Evolutionary conservation across 2,329 filamentous ascomycete genomes (phyloP).

Genomic region (Dothideomycetes sp.): DNA sequence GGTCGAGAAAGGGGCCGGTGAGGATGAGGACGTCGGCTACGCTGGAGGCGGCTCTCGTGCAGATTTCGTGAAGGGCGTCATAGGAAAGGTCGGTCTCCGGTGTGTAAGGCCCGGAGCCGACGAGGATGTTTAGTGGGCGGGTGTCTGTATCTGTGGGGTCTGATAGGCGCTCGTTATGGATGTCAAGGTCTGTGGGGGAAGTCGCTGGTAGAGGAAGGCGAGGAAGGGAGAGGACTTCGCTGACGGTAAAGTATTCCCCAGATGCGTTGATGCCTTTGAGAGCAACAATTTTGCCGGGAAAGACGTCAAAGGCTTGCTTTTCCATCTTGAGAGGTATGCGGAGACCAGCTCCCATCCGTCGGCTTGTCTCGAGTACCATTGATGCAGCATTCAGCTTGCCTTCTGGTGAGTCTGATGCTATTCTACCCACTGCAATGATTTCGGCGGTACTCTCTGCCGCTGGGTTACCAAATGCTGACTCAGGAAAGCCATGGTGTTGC

Average conservation of each 20-base stretch:
- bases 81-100: slow-evolving; percentile 87
- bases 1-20: slow-evolving; percentile 78
- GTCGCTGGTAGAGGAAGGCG: slow-evolving; percentile 66
- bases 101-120: slow-evolving; percentile 82
- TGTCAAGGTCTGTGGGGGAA: slow-evolving; percentile 50
- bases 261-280: slow-evolving; percentile 78
- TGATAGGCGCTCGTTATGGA: slow-evolving; percentile 57
- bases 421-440: slow-evolving; percentile 80
- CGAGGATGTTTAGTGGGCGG: slow-evolving; percentile 62
- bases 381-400: slow-evolving; percentile 79
- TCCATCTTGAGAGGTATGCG: slow-evolving; percentile 71
- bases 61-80: slow-evolving; percentile 73
- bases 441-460: slow-evolving; percentile 75
- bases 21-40: slow-evolving; percentile 72
- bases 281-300: slow-evolving; percentile 89
- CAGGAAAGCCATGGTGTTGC: slow-evolving; percentile 63
- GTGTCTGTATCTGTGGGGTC: slow-evolving; percentile 46
- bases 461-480: slow-evolving; percentile 76
- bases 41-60: slow-evolving; percentile 61
- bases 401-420: slow-evolving; percentile 78
- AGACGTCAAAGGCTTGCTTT: slow-evolving; percentile 67
- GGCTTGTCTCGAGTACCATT: slow-evolving; percentile 77
- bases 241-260: slow-evolving; percentile 70
- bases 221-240: slow-evolving; percentile 64
- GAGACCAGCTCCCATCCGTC: slow-evolving; percentile 70